phyloP scores from a whole-genome alignment of 2,329 filamentous ascomycete species.

The Didymella arachidicola region DNA sequence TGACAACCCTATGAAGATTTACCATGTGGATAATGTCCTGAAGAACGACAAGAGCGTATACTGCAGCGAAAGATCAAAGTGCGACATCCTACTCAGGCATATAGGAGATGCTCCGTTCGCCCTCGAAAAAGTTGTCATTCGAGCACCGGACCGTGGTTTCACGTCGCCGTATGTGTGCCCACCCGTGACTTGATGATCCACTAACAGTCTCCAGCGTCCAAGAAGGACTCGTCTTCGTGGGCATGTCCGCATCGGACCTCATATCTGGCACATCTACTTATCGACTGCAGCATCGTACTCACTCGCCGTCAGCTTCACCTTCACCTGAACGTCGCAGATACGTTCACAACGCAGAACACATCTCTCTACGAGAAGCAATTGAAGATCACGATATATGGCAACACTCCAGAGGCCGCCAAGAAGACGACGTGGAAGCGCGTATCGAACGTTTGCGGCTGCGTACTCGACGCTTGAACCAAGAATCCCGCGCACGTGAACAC shows the following conservation, averaged over 20 bases:
- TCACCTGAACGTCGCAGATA: conserved; percentile 34
- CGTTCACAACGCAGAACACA: conserved; percentile 36
- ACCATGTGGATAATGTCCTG: conserved; percentile 74
- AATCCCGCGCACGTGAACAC: conserved; percentile 7
- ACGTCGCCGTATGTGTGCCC: conserved; percentile 77
- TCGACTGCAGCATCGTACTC: conserved; percentile 67
- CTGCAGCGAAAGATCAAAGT: conserved; percentile 85
- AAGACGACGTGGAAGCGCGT: conserved; percentile 39
- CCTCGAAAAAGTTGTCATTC: conserved; percentile 85
- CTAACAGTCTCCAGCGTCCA: conserved; percentile 69
- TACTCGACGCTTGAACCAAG: conserved; percentile 21
- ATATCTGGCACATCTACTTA: conserved; percentile 76
- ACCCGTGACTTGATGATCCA: conserved; percentile 14
- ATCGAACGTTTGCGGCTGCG: conserved; percentile 39
- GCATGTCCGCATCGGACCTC: conserved; percentile 82
- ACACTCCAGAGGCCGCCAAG: conserved; percentile 34
- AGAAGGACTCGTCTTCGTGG: conserved; percentile 90
- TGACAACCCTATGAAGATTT: conserved; percentile 59
- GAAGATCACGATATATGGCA: conserved; percentile 47
- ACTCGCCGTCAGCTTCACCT: conserved; percentile 37
- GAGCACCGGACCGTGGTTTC: conserved; percentile 80
- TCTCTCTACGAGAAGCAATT: conserved; percentile 47
- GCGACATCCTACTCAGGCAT: conserved; percentile 86
- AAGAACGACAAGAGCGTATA: conserved; percentile 85
- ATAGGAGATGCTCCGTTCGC: conserved; percentile 81